Percentiles rank a stretch among this genome's conserved stretches.
Conservation (phyloP, 495 filamentous ascomycete species). For the Tirmania nivea region DNA sequence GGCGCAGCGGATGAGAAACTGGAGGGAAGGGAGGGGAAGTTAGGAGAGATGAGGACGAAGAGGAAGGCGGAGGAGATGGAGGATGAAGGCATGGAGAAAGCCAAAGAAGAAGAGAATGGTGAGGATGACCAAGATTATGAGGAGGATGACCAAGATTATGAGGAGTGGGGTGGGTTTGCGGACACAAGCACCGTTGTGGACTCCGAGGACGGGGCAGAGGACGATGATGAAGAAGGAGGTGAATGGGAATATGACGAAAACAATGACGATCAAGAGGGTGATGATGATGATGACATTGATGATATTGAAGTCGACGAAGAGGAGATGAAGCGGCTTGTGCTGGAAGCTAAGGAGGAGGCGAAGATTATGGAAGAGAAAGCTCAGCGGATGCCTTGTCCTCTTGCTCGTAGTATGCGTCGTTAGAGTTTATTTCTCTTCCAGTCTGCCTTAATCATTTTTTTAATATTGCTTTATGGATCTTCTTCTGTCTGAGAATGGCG, state of each 20-base stretch:
- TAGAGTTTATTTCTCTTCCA: too few species aligned
- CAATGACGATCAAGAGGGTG: not conserved
- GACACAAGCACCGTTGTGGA: slow-evolving; percentile 63
- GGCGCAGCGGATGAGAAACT: slow-evolving; percentile 31
- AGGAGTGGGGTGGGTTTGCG: slow-evolving; percentile 14
- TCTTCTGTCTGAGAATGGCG: too few species aligned
- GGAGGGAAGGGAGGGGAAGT: slow-evolving; percentile 30
- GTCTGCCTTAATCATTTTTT: too few species aligned
- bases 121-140: slow-evolving; percentile 16
- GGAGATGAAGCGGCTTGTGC: not conserved
- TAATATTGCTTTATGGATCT: too few species aligned
- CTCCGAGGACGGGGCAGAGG: slow-evolving; percentile 50
- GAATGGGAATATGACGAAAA: slow-evolving; percentile 21
- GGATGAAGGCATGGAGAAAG: not conserved
- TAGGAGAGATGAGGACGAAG: slow-evolving; percentile 34
- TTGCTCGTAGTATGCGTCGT: too few species aligned
- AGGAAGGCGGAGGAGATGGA: slow-evolving; percentile 30
- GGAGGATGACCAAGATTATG: slow-evolving; percentile 11
- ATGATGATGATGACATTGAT: slow-evolving; percentile 4
- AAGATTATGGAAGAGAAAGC: slow-evolving; percentile 2
- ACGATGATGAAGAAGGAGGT: slow-evolving; percentile 52
- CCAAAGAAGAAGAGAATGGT: slow-evolving; percentile 3
- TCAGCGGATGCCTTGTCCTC: not conserved
- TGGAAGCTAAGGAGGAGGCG: slow-evolving; percentile 2
- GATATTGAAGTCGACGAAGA: slow-evolving; percentile 1